Evolutionary conservation across 441 rosid species (phyloP).

Genomic region (Adansonia madagascariensis): DNA sequence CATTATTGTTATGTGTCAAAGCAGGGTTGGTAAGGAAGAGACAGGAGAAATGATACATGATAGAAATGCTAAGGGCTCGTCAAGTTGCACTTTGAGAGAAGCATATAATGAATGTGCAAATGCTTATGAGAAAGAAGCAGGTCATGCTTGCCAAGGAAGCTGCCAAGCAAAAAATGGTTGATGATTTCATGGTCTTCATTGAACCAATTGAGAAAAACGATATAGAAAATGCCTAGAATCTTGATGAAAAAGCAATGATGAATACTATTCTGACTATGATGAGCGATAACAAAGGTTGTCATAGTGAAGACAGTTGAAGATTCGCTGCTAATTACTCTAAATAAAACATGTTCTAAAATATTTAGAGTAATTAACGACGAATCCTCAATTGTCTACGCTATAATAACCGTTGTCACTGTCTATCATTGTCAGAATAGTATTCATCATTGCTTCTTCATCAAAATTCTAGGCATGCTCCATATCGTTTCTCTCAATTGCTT

Average conservation of each 20-base stretch:
- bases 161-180: not conserved
- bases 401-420: not conserved
- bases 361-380: too few relatives aligned
- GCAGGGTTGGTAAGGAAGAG: not conserved
- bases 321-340: too few relatives aligned
- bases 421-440: not conserved
- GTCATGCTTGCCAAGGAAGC: not conserved
- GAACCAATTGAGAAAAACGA: not conserved
- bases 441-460: not conserved
- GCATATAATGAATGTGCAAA: not conserved
- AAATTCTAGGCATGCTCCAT: not conserved
- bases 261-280: not conserved
- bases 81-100: not conserved
- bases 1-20: not conserved
- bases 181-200: not conserved
- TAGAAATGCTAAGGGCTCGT: not conserved
- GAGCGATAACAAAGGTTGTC: not conserved
- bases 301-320: too few relatives aligned
- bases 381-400: too few relatives aligned
- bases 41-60: too few relatives aligned
- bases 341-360: too few relatives aligned
- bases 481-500: not conserved
- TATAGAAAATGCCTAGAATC: not conserved
- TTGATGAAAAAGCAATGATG: not conserved
- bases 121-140: not conserved